Percentiles rank a stretch among this genome's conserved stretches.
Evolutionary conservation across 2,329 filamentous ascomycete species (phyloP).

Genomic region (Pseudocercospora fijiensis): DNA sequence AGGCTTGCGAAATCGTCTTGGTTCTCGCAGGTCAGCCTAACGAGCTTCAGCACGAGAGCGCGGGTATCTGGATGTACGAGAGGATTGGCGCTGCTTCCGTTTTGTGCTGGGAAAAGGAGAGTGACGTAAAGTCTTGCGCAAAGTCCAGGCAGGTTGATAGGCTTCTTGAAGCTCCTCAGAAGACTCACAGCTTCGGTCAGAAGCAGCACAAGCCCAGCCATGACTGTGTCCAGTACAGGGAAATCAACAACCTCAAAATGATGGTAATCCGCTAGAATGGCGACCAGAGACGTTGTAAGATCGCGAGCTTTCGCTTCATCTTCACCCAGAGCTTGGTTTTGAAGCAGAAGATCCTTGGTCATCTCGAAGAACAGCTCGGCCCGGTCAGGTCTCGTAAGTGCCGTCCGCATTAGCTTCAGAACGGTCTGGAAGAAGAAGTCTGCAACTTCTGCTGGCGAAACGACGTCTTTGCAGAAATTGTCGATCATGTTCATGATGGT

Average conservation of each 20-base stretch:
- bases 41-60: constrained; percentile 27
- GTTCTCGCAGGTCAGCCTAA: constrained; percentile 26
- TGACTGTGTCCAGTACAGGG: constrained; percentile 27
- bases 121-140: constrained; percentile 27
- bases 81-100: constrained; percentile 7
- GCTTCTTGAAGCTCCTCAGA: constrained; percentile 35
- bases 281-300: constrained; percentile 22
- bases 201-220: constrained; percentile 41
- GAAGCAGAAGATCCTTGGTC: constrained; percentile 20
- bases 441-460: constrained; percentile 17
- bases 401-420: constrained; percentile 25
- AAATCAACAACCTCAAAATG: constrained; percentile 30
- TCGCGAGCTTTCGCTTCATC: constrained; percentile 27
- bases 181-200: constrained; percentile 37
- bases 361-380: constrained; percentile 29
- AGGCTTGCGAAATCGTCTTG: constrained; percentile 22
- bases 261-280: constrained; percentile 23
- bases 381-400: constrained; percentile 14
- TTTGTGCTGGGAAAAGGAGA: constrained; percentile 31
- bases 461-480: constrained; percentile 28
- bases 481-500: constrained; percentile 23
- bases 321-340: constrained; percentile 14
- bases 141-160: constrained; percentile 26
- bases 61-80: constrained; percentile 27
- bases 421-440: constrained; percentile 29